Base-by-base conservation (phyloP, 768 basidiomycete species). In the Termitomyces sp. region DNA sequence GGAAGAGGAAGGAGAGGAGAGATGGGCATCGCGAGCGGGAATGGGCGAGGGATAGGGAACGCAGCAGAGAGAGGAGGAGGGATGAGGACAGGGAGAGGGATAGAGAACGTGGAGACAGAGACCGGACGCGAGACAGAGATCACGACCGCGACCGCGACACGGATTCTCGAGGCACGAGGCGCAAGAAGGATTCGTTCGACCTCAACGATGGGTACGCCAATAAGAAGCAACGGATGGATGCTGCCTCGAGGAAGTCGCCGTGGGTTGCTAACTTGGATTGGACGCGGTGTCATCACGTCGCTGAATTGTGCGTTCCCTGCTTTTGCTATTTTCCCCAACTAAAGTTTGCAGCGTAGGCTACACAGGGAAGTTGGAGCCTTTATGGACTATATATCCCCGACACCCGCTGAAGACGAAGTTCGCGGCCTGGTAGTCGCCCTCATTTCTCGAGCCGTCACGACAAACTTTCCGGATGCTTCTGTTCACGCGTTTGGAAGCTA, bases 401-500 rank as follows among this genome's bases (percentile, higher is more conserved):
- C 91, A 0, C 84, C 83, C 2, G 79, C 83, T 16, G 97, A 99
- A 70, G 91, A 96, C 71, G 93, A 94, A 70, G 78, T 94, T 38
- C 87, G 96, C 51, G 79, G 87, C 18, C 81, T 90, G 39, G 79
- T 91, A 8, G 86, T 98, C 20, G 71, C 81, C 22, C 79, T 87
- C 39, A 90, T 98, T 59, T 81, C 87, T 0, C 78, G 79, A 18
- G 86, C 87, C 1, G 81, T 98, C 51, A 76, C 75, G 7, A 67
- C 74, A n/a, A 71, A 78, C 11, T 97, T 92, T 76, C 84, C 87
- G 0, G 93, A 96, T 67, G 94, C 94, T 9, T 75, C 81, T 38
- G 88, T 98, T 3, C 75, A 84, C 60, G 91, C 95, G 1, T 99
- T 98, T 72, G 97, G 97, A 22, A 94, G 91, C 70, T 96, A 88